These are phyloP conservation scores for Botryotinia globosa DNA, from an alignment of 2,329 filamentous ascomycete genomes.

Conservation along the genomic window DNA sequence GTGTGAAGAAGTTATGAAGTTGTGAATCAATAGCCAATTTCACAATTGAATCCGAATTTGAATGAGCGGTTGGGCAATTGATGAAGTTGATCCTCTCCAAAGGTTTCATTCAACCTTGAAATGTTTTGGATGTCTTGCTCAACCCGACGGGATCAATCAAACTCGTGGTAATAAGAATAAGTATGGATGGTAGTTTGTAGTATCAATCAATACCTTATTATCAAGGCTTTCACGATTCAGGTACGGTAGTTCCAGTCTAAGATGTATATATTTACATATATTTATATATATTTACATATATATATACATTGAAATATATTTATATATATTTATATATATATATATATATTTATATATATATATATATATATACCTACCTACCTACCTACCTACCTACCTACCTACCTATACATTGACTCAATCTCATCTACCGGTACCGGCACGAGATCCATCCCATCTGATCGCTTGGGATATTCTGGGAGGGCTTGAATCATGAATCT, in stretches of 20 bases:
- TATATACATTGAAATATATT: too few relatives aligned
- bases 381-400: too few relatives aligned
- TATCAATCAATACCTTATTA: neutral
- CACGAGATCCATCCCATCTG: neutral
- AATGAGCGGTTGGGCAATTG: conserved; percentile 2
- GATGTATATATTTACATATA: too few relatives aligned
- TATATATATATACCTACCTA: neutral
- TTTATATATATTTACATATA: neutral
- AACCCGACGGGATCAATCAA: neutral
- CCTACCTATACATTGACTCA: neutral
- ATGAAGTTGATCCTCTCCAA: conserved; percentile 9
- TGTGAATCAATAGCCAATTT: conserved; percentile 13
- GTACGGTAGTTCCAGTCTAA: neutral
- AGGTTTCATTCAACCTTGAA: conserved; percentile 10
- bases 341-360: neutral
- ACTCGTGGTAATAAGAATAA: neutral
- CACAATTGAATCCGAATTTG: neutral
- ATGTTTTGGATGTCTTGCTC: conserved; percentile 12
- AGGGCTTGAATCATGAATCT: neutral
- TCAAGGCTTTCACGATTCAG: neutral
- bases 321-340: neutral
- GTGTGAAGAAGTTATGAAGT: neutral
- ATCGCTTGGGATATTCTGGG: neutral
- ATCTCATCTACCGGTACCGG: neutral
- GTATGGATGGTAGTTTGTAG: too few relatives aligned